phyloP scores from a whole-genome alignment of 73 alveolate species.

The Paramecium caudatum region DNA sequence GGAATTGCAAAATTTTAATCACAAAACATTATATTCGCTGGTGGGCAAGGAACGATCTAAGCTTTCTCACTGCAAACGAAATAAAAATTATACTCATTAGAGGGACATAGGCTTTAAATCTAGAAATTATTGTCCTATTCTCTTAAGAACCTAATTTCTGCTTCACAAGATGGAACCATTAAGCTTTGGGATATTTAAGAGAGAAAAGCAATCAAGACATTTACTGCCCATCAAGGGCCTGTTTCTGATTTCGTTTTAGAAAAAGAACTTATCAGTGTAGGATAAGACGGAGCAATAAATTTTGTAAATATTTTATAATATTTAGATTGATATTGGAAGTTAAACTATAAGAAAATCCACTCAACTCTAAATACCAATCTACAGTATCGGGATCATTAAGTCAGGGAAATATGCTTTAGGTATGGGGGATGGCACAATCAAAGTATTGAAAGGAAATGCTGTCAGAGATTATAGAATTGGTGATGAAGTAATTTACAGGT shows the following conservation, averaged over 20 bases:
- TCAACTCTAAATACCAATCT: not conserved
- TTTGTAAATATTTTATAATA: not conserved
- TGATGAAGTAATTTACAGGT: slow-evolving; percentile 1
- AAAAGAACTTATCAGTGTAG: not conserved
- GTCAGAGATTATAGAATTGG: slow-evolving; percentile 22
- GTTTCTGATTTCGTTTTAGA: slow-evolving; percentile 28
- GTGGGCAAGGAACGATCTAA: not conserved
- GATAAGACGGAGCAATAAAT: slow-evolving; percentile 15
- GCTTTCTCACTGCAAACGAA: slow-evolving; percentile 17
- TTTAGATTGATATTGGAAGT: slow-evolving; percentile 19
- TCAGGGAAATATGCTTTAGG: not conserved
- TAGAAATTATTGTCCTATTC: not conserved
- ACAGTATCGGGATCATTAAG: not conserved
- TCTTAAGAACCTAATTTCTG: not conserved
- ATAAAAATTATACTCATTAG: not conserved
- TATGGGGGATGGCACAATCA: slow-evolving; percentile 32
- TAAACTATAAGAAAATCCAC: slow-evolving; percentile 22
- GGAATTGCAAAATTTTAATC: not conserved
- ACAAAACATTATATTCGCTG: not conserved
- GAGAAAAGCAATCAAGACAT: not conserved
- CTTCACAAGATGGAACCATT: slow-evolving; percentile 25
- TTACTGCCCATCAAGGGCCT: slow-evolving; percentile 36
- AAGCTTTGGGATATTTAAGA: slow-evolving; percentile 31
- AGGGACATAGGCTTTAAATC: not conserved
- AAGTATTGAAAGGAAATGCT: not conserved